Percentiles rank a stretch among this genome's conserved stretches.
Conservation (phyloP, 2,329 filamentous ascomycete genomes). For the Trichoderma harzianum region DNA sequence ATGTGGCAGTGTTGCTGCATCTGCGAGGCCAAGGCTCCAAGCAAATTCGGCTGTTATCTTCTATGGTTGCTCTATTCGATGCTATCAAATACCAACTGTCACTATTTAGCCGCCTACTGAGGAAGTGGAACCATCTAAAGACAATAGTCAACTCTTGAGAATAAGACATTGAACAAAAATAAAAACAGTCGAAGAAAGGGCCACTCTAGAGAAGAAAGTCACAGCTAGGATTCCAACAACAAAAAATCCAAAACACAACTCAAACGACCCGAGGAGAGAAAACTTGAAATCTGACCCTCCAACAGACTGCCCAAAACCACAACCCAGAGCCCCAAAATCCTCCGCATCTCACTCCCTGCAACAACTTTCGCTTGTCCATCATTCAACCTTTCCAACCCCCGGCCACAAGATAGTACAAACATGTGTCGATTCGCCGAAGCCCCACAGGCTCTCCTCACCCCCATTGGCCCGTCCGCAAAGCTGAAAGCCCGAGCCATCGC, state of each 20-base stretch:
- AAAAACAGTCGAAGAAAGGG: not conserved
- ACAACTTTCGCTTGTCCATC: not conserved
- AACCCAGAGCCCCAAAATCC: not conserved
- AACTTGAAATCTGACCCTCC: not conserved
- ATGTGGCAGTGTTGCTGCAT: not conserved
- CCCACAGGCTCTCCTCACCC: not conserved
- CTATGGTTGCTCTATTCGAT: not conserved
- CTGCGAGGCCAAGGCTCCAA: not conserved
- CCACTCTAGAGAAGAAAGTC: not conserved
- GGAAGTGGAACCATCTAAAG: not conserved
- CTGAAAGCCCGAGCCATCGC: not conserved
- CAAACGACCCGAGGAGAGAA: not conserved
- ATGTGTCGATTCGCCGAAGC: not conserved
- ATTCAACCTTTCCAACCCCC: not conserved
- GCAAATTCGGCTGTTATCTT: no score
- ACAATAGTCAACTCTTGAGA: not conserved
- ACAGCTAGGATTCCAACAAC: not conserved
- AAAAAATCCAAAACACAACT: not conserved
- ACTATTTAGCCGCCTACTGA: not conserved
- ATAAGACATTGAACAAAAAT: not conserved
- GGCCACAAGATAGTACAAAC: not conserved
- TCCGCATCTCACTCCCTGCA: constrained; percentile 1
- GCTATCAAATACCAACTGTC: not conserved
- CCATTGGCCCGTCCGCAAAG: not conserved
- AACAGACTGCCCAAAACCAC: not conserved